Percentiles rank a stretch among this genome's conserved stretches.
Conservation (phyloP, 306 rosid genomes). For the Quercus aquifolioides region DNA sequence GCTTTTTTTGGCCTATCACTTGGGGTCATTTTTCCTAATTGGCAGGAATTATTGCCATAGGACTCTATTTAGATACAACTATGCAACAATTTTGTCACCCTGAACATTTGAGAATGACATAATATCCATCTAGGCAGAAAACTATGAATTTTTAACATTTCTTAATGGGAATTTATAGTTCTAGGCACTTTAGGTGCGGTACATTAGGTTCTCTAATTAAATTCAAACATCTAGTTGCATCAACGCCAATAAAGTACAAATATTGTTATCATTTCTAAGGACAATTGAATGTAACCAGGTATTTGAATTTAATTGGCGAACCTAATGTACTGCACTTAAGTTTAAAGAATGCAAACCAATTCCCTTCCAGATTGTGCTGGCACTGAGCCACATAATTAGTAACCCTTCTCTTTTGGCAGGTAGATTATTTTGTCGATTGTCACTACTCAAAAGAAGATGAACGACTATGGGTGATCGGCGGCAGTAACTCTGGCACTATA, state of each 20-base stretch:
- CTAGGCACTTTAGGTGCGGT: no score
- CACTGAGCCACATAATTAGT: neutral
- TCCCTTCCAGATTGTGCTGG: neutral
- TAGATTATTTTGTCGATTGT: conserved; percentile 87
- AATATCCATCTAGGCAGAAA: neutral
- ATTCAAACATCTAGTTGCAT: no score
- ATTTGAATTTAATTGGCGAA: no score
- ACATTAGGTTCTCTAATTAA: no score
- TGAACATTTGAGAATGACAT: neutral
- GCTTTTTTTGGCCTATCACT: neutral
- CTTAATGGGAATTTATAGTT: neutral
- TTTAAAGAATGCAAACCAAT: neutral
- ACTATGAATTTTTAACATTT: neutral
- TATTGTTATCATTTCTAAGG: no score
- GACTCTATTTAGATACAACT: neutral
- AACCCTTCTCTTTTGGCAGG: conserved; percentile 40
- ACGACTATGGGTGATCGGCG: conserved; percentile 78
- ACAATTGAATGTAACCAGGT: no score
- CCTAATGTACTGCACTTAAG: no score
- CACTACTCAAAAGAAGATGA: conserved; percentile 66
- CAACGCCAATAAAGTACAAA: no score
- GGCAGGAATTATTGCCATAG: neutral
- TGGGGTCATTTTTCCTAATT: neutral
- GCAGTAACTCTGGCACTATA: conserved; percentile 62
- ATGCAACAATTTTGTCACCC: neutral